Evolutionary conservation across 331 rosid genomes (phyloP), one percentile per base, ranked within the genome.

Genomic region (Quercus phellos): DNA sequence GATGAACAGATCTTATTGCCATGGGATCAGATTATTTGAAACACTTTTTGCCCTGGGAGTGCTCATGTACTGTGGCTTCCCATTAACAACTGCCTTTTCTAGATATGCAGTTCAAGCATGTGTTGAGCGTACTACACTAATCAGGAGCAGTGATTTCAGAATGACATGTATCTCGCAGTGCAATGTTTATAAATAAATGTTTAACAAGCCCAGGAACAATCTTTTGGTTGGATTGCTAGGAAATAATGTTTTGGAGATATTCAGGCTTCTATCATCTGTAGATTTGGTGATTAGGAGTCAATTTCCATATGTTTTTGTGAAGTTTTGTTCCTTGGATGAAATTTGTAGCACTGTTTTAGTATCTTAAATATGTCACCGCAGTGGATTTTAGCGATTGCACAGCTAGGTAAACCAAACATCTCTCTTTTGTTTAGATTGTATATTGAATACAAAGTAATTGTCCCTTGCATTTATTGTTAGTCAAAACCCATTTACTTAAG

Each of bases 91-190:
- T 55, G 24, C 68, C 18, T 35, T 75, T 70, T 61, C 51, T 29
- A 70, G 68, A 54, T 51, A 53, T 75, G 35, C 63, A 53, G 61
- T 38, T 66, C 51, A 34, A 66, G 71, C 35, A 66, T 66, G 73
- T 54, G 51, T 54, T 63, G 69, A 51, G 64, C 19, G 35, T 50
- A 74, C 70, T 63, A 27, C 73, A 54, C 18, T 19, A 55, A 55
- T 61, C 29, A 17, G 68, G 70, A 35, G 38, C 50, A 63, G 68
- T 76, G 64, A 72, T 59, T 74, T 38, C 14, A 19, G 56, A 27
- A 34, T 50, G 70, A 55, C 43, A 17, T 18, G 51, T 16, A 35
- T 81, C 7, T 26, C 2, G 0, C 13, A 8, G 4, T 26, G n/a
- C 30, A 9, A 11, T 46, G 34, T 53, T 12, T 34, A 67, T 12